phyloP scores from a whole-genome alignment of 1,139 yeast species.

The Zygoascus meyerae region DNA sequence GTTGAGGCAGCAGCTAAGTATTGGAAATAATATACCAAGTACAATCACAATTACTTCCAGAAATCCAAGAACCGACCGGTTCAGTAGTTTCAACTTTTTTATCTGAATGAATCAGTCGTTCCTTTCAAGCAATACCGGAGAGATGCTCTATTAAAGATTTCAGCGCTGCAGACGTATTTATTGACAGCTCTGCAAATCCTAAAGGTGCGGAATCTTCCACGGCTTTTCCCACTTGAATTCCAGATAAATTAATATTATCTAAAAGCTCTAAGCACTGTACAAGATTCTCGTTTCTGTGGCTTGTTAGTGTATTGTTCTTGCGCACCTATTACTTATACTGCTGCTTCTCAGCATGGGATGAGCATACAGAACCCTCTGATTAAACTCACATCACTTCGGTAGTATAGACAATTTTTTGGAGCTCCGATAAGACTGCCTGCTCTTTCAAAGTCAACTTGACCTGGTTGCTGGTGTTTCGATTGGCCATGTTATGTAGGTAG shows the following conservation, averaged over 20 bases:
- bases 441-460: constrained; percentile 13
- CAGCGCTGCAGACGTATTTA: background rate
- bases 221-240: background rate
- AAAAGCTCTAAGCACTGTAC: constrained; percentile 13
- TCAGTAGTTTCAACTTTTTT: no score
- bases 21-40: no score
- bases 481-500: background rate
- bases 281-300: constrained; percentile 15
- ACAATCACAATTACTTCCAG: no score
- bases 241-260: background rate
- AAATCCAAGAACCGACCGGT: no score
- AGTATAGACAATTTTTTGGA: constrained; percentile 20
- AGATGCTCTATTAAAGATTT: constrained; percentile 1
- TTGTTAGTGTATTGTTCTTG: background rate
- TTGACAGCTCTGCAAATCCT: constrained; percentile 3
- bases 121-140: background rate
- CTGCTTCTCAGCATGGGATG: no score
- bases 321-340: background rate
- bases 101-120: no score
- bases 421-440: constrained; percentile 18
- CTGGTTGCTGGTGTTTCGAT: background rate
- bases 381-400: constrained; percentile 16
- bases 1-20: no score
- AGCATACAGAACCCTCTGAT: no score
- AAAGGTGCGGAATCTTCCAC: no score